Evolutionary conservation across 2,329 filamentous ascomycete species (phyloP), one percentile per base, ranked within the genome.

Genomic region (Bipolaris victoriae): DNA sequence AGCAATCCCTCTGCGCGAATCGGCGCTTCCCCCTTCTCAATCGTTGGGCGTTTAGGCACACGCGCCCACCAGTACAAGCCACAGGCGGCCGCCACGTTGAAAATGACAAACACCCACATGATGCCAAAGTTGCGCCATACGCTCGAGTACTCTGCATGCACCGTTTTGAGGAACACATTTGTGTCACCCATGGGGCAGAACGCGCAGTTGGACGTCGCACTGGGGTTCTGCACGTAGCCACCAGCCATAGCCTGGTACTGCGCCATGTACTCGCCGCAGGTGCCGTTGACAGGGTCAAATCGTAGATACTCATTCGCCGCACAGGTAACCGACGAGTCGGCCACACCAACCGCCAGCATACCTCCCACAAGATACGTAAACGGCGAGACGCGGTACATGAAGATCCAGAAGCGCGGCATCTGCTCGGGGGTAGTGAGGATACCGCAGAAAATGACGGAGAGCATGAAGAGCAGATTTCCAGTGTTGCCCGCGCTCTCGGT

Each of bases 371-470:
- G 79, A 72, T 96, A 96, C 0, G 89, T 92, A 66, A 96, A 90
- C 0, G 92, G 92, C 0, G 88, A 92, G 47, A 92, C 79, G 48
- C 89, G 86, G 76, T 94, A 93, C 88, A 92, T 90, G 81, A 91
- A 92, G 66, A 89, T 87, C 90, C 90, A 94, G 82, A 93, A 92
- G 3, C 84, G 79, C 0, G 90, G 90, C 29, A 94, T 82, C 2
- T 78, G 75, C 3, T 77, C 74, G 0, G 88, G 88, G 4, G 79
- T 78, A 24, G 87, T 86, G 60, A 95, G 83, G 48, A 95, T 88
- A 82, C 88, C 73, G 68, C 87, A 90, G 82, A 29, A 29, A 10
- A 29, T 10, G 26, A 29, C 26, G 26, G 2, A 29, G 26, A 29
- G 26, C 26, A 92, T 36, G 35, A 36, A 36, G n/a, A 36, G 35